These are phyloP conservation scores for Moesziomyces parantarcticus DNA, from an alignment of 1,284 basidiomycete genomes.

Conservation along the genomic window DNA sequence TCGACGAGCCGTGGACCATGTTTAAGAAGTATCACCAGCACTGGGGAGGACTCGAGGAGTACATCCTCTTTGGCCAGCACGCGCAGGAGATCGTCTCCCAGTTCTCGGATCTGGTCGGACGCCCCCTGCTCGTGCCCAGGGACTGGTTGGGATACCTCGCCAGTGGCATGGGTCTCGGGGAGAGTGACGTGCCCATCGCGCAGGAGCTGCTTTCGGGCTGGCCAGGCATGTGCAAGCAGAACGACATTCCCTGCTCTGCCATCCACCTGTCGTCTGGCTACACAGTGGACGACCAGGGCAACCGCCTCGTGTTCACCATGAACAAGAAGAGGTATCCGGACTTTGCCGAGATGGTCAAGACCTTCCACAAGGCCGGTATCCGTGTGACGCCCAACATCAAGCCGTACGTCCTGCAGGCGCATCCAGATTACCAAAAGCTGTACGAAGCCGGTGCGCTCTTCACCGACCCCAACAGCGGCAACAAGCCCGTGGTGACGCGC, in stretches of 20 bases:
- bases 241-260: conserved; percentile 69
- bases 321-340: conserved; percentile 70
- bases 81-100: conserved; percentile 65
- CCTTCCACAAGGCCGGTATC: conserved; percentile 69
- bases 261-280: conserved; percentile 69
- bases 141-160: conserved; percentile 70
- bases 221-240: conserved; percentile 68
- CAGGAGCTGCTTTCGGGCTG: conserved; percentile 69
- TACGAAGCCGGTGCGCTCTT: conserved; percentile 67
- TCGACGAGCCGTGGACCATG: conserved; percentile 69
- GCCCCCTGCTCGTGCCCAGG: conserved; percentile 68
- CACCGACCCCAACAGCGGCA: conserved; percentile 62
- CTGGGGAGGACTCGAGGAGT: conserved; percentile 69
- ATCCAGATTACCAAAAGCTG: conserved; percentile 68
- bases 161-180: conserved; percentile 69
- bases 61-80: conserved; percentile 67
- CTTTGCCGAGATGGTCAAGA: conserved; percentile 68
- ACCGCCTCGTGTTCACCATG: conserved; percentile 70
- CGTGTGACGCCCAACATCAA: conserved; percentile 70
- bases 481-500: conserved; percentile 66
- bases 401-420: conserved; percentile 59
- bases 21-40: conserved; percentile 69
- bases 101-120: conserved; percentile 67
- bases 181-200: conserved; percentile 68
- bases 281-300: conserved; percentile 68